Evolutionary conservation across 1,284 basidiomycete genomes (phyloP).

Genomic region (Xerocomus nothofagi): DNA sequence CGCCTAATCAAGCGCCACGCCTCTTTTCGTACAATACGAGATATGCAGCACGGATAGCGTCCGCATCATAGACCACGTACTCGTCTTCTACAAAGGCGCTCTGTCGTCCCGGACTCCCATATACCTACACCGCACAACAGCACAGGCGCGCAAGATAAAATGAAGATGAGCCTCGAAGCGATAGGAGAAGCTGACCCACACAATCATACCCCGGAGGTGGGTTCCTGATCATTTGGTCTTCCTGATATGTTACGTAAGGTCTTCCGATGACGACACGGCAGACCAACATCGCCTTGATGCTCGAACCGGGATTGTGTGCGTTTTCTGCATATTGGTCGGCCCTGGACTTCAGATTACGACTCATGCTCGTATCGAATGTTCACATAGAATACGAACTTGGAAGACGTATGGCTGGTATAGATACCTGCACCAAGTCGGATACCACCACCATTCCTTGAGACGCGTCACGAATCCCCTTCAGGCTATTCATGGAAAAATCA

Average conservation of each 20-base stretch:
- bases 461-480: neutral
- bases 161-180: neutral
- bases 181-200: conserved; percentile 12
- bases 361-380: neutral
- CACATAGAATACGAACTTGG: conserved; percentile 19
- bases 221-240: conserved; percentile 14
- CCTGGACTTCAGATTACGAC: conserved; percentile 11
- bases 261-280: conserved; percentile 28
- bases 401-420: conserved; percentile 25
- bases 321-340: conserved; percentile 22
- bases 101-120: conserved; percentile 10
- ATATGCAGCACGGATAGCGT: conserved; percentile 30
- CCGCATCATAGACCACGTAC: conserved; percentile 25
- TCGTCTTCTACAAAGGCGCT: conserved; percentile 25
- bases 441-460: conserved; percentile 12
- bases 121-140: conserved; percentile 11
- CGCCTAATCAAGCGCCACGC: neutral
- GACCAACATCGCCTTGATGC: conserved; percentile 24
- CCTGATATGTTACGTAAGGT: neutral
- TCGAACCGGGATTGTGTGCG: conserved; percentile 10
- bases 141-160: neutral
- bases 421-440: conserved; percentile 30
- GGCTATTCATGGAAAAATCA: neutral
- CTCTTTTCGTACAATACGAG: conserved; percentile 24
- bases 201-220: conserved; percentile 24